These are phyloP conservation scores for Cyclotella kingstonii DNA, from an alignment of 108 stramenopile genomes.

Conservation along the genomic window DNA sequence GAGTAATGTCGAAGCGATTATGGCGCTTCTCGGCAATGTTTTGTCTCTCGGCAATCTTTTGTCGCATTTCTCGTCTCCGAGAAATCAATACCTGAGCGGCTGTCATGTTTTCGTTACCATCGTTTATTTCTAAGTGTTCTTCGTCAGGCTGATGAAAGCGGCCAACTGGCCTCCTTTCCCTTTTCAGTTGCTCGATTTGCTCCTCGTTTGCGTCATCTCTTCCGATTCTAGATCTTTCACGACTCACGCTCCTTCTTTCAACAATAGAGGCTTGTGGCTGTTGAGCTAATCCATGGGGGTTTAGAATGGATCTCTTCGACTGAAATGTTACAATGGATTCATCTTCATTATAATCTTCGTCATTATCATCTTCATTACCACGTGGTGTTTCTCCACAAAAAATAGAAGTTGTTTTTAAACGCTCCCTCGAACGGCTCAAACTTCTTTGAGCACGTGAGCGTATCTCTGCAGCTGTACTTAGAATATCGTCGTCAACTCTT, in stretches of 20 bases:
- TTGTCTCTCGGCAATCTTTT: constrained; percentile 30
- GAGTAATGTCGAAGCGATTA: neutral
- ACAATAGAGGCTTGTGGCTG: constrained; percentile 16
- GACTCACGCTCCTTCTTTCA: constrained; percentile 35
- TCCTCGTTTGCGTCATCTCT: neutral
- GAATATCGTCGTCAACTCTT: constrained; percentile 20
- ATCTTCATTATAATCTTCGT: constrained; percentile 4
- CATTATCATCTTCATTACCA: constrained; percentile 6
- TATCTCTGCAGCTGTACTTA: constrained; percentile 34
- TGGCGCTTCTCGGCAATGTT: constrained; percentile 11
- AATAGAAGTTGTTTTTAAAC: constrained; percentile 16
- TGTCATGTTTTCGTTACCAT: neutral
- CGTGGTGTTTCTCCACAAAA: constrained; percentile 22
- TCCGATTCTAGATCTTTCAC: constrained; percentile 4
- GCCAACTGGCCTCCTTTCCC: neutral
- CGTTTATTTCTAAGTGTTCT: neutral
- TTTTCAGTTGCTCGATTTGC: neutral
- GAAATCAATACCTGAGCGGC: constrained; percentile 22
- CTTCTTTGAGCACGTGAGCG: constrained; percentile 28
- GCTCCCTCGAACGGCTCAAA: constrained; percentile 35
- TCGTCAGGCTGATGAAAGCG: neutral
- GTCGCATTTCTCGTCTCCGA: constrained; percentile 42
- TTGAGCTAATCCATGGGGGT: constrained; percentile 29
- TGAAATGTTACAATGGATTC: constrained; percentile 9
- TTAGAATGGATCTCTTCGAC: constrained; percentile 24